Evolutionary conservation across 176 grass and related monocot genomes (phyloP), one percentile per base, ranked within the genome.

Genomic region (Urochloa ruziziensis): DNA sequence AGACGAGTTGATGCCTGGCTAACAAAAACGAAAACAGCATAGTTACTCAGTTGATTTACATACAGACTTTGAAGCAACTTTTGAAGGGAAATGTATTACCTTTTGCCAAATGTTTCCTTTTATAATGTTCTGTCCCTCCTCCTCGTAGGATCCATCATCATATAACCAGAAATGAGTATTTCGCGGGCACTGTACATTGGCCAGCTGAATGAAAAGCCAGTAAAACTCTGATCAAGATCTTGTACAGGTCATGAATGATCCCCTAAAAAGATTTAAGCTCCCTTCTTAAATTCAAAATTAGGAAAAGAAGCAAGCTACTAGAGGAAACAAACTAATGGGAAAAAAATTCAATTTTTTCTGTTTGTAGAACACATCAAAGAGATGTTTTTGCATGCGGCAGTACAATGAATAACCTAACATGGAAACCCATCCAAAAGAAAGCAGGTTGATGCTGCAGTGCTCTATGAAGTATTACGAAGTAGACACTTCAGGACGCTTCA

Each of bases 151-250:
- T 25, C 93, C 93, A 78, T 92, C 93, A 79, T 95, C 87, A 87
- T 95, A 95, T 32, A 95, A 86, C 93, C 90, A 95, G 77, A 95
- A 95, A 84, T 92, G 93, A 47, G 93, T 95, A 85, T 81, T 91
- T 56, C 85, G 82, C 35, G 90, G 87, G 73, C 93, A 95, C 36
- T 92, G 93, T 27, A 95, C 93, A 80, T 77, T 88, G 78, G 90
- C 90, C 80, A 95, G n/a, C 93, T 95, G 81, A 76, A 84, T 52
- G 70, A 84, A 84, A 83, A 84, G 82, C 82, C 82, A 76, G 33
- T 65, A 84, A 84, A 84, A 84, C 46, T 76, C 82, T 84, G 43
- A 76, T 84, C 82, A 84, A 76, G 59, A 53, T 61, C 82, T 84
- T 67, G 60, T 54, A 84, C 71, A 84, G 70, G 72, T 84, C 57